Evolutionary conservation across 2,329 filamentous ascomycete genomes (phyloP), one percentile per base, ranked within the genome.

Genomic region (Penicillium sp.): DNA sequence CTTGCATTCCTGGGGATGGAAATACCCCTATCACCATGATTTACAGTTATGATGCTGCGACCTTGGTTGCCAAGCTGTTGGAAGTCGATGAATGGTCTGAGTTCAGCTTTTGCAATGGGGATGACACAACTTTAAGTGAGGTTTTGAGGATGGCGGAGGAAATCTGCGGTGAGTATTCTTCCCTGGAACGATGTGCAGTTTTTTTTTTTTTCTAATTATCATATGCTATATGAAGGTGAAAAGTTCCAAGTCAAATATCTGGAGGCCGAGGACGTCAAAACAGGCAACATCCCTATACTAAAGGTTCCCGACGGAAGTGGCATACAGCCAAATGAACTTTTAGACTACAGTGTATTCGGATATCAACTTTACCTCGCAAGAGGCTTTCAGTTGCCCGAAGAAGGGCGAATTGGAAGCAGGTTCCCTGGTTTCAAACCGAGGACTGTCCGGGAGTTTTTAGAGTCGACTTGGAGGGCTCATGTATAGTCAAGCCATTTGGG

Each of bases 11-110:
- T 1, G 50, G 36, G 9, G 50, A 57, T 48, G 55, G 50, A 41
- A 54, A 18, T n/a, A 31, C 38, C 6, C 18, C 29, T 11, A 50
- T 53, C 40, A 54, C 46, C 27, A 50, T 57, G 55, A 57, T 53
- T 22, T 57, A 57, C 31, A 57, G 55, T 29, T 57, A 54, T 36
- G 55, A 57, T 50, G 55, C 55, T 38, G 50, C 42, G 38, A 57
- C 46, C 0, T 51, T 57, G 9, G 39, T 57, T 42, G 55, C 48
- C 10, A 57, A 57, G 44, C 27, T 57, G 16, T 18, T 57, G 22
- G 55, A 54, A 34, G 36, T 57, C 39, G 50, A 57, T 11, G 55
- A 57, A 18, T 57, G 55, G 55, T 29, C 55, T 36, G 55, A 57
- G 40, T 54, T 50, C 47, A 57, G 46, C 42, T 50, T 53, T 32